Evolutionary conservation across 2,329 filamentous ascomycete species (phyloP).

Genomic region (Cordyceps fumosorosea): DNA sequence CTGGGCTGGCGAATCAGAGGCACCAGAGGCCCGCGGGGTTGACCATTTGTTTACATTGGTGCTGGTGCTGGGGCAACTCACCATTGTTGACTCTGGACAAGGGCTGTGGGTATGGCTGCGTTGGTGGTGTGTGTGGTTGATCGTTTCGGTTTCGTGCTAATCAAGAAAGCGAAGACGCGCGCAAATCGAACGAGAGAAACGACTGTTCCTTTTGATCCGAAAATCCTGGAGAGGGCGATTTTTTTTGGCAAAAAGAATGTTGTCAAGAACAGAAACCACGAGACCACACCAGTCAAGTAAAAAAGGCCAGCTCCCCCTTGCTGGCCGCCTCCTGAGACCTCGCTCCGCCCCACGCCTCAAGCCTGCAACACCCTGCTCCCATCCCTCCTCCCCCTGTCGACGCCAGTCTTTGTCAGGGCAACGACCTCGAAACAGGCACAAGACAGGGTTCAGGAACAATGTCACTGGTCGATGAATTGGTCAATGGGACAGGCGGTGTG

Average conservation of each 20-base stretch:
- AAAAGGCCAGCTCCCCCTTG: background rate
- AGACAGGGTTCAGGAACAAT: conserved; percentile 4
- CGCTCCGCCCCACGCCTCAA: conserved; percentile 5
- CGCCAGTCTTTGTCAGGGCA: conserved; percentile 29
- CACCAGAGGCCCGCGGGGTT: conserved; percentile 21
- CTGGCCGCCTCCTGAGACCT: conserved; percentile 12
- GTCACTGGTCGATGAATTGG: background rate
- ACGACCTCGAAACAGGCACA: conserved; percentile 17
- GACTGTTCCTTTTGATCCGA: background rate
- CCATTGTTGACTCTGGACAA: conserved; percentile 24
- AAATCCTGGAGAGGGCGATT: background rate
- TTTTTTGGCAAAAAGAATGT: conserved; percentile 3
- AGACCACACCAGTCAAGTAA: conserved; percentile 1
- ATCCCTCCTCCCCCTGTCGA: conserved; percentile 10
- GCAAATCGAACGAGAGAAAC: background rate
- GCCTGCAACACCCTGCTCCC: background rate
- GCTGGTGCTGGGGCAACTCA: conserved; percentile 31
- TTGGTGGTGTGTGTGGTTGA: conserved; percentile 1
- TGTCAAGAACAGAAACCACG: conserved; percentile 8
- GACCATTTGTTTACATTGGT: conserved; percentile 26
- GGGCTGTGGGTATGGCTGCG: conserved; percentile 14
- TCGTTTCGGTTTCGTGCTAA: background rate
- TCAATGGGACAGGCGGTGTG: background rate
- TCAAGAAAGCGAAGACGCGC: background rate
- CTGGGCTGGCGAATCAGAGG: conserved; percentile 28